Conservation (phyloP, 768 basidiomycete species). For the Boletus pseudo-olivaceus region DNA sequence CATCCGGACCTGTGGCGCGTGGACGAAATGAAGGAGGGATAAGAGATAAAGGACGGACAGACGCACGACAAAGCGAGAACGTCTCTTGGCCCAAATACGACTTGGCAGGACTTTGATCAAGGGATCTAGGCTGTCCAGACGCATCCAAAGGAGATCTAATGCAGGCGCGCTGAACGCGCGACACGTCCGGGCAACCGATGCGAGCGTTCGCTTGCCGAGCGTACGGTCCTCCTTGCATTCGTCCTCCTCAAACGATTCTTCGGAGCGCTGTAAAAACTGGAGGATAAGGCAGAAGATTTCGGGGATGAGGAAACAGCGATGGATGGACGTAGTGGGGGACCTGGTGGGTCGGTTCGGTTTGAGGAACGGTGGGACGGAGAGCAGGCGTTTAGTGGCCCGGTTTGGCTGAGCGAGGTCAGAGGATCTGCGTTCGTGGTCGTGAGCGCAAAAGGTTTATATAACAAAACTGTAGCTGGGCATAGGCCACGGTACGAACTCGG, state of each 20-base stretch:
- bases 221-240: neutral
- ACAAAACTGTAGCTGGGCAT: neutral
- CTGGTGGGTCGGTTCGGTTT: neutral
- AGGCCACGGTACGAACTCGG: neutral
- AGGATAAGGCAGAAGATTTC: conserved; percentile 13
- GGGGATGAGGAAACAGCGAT: conserved; percentile 12
- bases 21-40: neutral
- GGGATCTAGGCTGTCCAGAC: conserved; percentile 13
- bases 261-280: conserved; percentile 3
- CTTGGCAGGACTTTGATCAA: conserved; percentile 14
- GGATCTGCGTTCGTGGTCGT: neutral
- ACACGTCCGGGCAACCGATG: conserved; percentile 19
- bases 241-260: neutral
- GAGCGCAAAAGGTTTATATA: too few species aligned
- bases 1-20: conserved; percentile 1
- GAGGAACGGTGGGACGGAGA: neutral
- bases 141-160: conserved; percentile 21
- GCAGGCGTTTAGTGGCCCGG: neutral
- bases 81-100: conserved; percentile 9
- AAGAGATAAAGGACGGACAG: neutral
- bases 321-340: neutral
- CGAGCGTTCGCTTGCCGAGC: conserved; percentile 10
- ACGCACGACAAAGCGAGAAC: conserved; percentile 6
- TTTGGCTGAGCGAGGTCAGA: neutral
- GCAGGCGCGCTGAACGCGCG: conserved; percentile 15